phyloP scores from a whole-genome alignment of 768 basidiomycete species.

The Boletus rex-veris region DNA sequence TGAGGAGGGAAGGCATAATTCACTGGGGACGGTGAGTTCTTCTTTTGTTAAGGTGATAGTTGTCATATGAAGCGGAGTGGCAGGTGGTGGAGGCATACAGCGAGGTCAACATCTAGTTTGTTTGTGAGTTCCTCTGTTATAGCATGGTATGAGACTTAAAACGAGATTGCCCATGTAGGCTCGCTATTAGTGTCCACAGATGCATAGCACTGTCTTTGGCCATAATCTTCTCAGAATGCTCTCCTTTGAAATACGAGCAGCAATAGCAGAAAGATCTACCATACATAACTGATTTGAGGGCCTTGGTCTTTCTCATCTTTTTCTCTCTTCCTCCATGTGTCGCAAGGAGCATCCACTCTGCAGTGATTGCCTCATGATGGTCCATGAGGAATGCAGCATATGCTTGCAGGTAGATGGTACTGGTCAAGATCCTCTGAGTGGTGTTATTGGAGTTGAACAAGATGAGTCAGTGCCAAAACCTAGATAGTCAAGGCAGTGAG shows the following conservation, averaged over 20 bases:
- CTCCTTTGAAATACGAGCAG: slow-evolving; percentile 45
- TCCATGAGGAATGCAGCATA: too few species aligned
- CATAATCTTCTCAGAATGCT: slow-evolving; percentile 59
- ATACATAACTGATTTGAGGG: slow-evolving; percentile 71
- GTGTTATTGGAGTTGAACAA: slow-evolving; percentile 62
- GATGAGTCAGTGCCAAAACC: slow-evolving; percentile 52
- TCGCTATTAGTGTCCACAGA: slow-evolving; percentile 54
- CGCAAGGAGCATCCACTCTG: too few species aligned
- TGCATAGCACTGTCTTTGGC: slow-evolving; percentile 45
- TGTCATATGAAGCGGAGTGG: too few species aligned
- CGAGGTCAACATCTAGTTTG: slow-evolving; percentile 72
- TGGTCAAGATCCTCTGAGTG: slow-evolving; percentile 41
- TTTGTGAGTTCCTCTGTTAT: slow-evolving; percentile 52
- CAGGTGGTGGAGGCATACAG: slow-evolving; percentile 21
- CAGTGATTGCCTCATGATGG: too few species aligned
- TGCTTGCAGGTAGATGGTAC: slow-evolving; percentile 63
- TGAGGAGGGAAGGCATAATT: too few species aligned
- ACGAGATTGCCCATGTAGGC: slow-evolving; percentile 51
- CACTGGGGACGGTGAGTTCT: too few species aligned
- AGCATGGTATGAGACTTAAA: not conserved
- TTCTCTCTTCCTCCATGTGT: slow-evolving; percentile 66
- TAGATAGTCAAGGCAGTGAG: slow-evolving; percentile 28
- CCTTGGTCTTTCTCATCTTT: slow-evolving; percentile 65
- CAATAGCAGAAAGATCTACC: slow-evolving; percentile 46
- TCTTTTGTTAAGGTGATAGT: too few species aligned